Base-by-base conservation (phyloP, 2,329 filamentous ascomycete genomes). In the Sporothrix mexicana region DNA sequence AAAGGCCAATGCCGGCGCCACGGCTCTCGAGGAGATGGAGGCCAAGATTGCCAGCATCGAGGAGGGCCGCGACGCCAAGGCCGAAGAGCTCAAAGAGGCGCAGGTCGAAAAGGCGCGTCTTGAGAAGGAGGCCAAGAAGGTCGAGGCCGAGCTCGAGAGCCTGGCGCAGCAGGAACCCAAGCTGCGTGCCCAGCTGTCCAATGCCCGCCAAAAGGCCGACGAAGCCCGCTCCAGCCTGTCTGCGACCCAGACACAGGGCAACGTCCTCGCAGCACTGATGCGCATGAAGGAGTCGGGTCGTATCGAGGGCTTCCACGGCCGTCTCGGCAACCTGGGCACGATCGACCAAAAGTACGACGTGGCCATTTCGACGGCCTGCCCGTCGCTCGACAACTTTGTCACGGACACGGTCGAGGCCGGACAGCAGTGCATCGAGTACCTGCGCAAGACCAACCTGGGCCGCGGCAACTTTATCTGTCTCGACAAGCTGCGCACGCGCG, bases 381-480 rank as follows among this genome's bases (percentile, higher is more conserved):
- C 93, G 62, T 88, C 92, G 2, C 88, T 99, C 10, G 94, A 99
- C 81, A 97, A 98, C 79, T 95, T 99, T 82, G 95, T 99, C 10
- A 97, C 97, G 0, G 96, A 98, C 78, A 95, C 93, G 0, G 95
- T 98, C 15, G 96, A 98, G 78, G 93, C 94, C 73, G 96, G 95
- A 76, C 96, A 99, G 81, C 95, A 98, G 80, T 99, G 97, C 81
- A 98, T 99, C 75, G 96, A 98, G 79, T 96, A 99, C 79, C 87
- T 99, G 13, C 91, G 96, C 72, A 99, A 98, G 85, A 99, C 97
- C 78, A 98, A 98, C 77, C 90, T 99, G 3, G 96, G 96, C 13
- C 91, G 97, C 77, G 96, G 95, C 74, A 98, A 98, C 83, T 98
- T 99, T 81, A 98, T 99, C 78, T 93, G 96, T 76, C 87, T 99